phyloP scores from a whole-genome alignment of 495 filamentous ascomycete genomes.

The Penicillium lagena region DNA sequence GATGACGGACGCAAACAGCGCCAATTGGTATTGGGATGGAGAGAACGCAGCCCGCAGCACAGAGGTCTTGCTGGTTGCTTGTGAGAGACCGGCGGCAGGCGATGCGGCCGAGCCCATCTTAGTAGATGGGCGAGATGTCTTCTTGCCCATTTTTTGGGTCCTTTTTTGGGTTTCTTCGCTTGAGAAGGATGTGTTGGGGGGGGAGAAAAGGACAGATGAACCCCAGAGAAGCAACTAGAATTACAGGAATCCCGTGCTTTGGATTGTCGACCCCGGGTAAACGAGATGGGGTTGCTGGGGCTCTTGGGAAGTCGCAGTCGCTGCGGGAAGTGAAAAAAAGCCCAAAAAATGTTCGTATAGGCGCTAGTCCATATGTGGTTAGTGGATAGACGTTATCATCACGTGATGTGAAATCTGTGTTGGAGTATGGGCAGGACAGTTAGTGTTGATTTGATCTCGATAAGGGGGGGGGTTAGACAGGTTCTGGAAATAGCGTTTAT shows the following conservation, averaged over 20 bases:
- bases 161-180: constrained; percentile 8
- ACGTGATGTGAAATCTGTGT: too few species aligned
- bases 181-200: background rate
- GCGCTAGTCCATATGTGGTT: constrained; percentile 29
- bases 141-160: constrained; percentile 43
- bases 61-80: constrained; percentile 40
- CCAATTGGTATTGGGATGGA: constrained; percentile 48
- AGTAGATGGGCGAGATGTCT: constrained; percentile 36
- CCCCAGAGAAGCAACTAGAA: constrained; percentile 1
- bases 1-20: constrained; percentile 54
- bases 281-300: constrained; percentile 22
- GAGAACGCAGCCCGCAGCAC: constrained; percentile 49
- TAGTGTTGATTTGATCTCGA: too few species aligned
- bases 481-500: too few species aligned
- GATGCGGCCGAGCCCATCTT: constrained; percentile 45
- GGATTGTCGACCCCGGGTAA: constrained; percentile 19
- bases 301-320: constrained; percentile 25
- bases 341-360: constrained; percentile 29
- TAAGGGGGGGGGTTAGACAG: too few species aligned
- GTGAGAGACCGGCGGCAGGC: constrained; percentile 30
- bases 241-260: constrained; percentile 8
- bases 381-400: too few species aligned
- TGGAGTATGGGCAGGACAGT: too few species aligned
- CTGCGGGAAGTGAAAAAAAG: constrained; percentile 41
- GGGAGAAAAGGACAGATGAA: background rate